Conservation (phyloP, 352 stramenopile species). For the Pythium dissimile region DNA sequence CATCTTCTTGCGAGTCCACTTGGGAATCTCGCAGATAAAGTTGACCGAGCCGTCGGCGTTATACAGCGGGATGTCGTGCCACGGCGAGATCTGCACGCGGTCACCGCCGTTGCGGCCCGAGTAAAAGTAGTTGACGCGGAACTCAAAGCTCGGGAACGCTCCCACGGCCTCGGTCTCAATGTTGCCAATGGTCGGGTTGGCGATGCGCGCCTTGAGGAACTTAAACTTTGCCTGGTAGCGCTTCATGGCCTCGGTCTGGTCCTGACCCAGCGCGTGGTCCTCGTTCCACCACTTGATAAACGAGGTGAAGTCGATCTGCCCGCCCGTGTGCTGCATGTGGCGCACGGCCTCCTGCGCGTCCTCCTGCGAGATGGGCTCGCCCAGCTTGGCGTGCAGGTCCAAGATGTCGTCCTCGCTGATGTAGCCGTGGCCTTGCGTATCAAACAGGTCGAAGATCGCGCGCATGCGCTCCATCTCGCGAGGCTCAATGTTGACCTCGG, state of each 20-base stretch:
- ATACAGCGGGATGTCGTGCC: conserved; percentile 97
- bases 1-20: conserved; percentile 99
- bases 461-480: conserved; percentile 86
- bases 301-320: conserved; percentile 81
- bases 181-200: conserved; percentile 77
- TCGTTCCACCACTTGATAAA: conserved; percentile 91
- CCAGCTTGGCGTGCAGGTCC: conserved; percentile 78
- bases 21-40: conserved; percentile 97
- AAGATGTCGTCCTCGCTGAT: conserved; percentile 75
- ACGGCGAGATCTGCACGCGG: conserved; percentile 92
- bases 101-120: conserved; percentile 61
- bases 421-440: conserved; percentile 76
- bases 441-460: conserved; percentile 80
- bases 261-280: conserved; percentile 51
- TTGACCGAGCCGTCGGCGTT: conserved; percentile 87
- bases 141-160: conserved; percentile 87
- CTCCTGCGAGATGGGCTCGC: conserved; percentile 73
- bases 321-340: conserved; percentile 62
- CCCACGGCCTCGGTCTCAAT: conserved; percentile 72
- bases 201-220: conserved; percentile 85
- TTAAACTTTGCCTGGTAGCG: conserved; percentile 88
- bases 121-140: conserved; percentile 90
- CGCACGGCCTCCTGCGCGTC: conserved; percentile 68
- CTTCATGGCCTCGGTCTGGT: conserved; percentile 78
- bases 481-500: conserved; percentile 72